A percentile compares a stretch with the other conserved stretches of the same genome.
phyloP scores from a whole-genome alignment of 164 flowering plant genomes.

The Nymphaea thermarum region DNA sequence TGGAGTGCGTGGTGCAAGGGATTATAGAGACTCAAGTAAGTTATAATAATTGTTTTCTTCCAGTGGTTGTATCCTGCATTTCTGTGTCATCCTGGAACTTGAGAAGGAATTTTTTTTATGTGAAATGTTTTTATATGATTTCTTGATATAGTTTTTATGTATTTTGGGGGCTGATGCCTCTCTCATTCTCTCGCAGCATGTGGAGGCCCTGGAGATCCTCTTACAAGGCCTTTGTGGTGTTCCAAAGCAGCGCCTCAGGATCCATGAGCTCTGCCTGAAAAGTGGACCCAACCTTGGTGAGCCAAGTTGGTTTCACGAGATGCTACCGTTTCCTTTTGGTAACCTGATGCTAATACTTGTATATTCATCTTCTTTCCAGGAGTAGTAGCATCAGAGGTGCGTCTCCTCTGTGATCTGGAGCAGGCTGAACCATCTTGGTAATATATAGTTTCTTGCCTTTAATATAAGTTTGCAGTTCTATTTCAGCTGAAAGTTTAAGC shows the following conservation, averaged over 20 bases:
- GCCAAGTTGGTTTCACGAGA: not conserved
- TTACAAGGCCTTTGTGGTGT: constrained; percentile 95
- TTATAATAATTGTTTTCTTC: not conserved
- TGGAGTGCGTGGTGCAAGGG: constrained; percentile 17
- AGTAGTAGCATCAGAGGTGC: constrained; percentile 65
- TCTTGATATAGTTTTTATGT: not conserved
- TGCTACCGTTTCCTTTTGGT: not conserved
- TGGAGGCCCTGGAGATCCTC: constrained; percentile 92
- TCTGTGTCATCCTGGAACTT: not conserved
- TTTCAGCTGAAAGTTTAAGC: too few relatives aligned
- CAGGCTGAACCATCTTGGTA: constrained; percentile 86
- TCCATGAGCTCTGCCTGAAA: constrained; percentile 85
- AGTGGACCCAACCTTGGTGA: constrained; percentile 81
- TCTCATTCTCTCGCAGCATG: constrained; percentile 49
- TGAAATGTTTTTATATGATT: not conserved
- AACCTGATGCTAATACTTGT: not conserved
- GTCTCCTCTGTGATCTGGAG: constrained; percentile 80
- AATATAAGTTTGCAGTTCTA: too few relatives aligned
- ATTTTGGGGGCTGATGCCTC: not conserved
- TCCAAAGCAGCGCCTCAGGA: constrained; percentile 59
- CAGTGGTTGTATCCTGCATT: not conserved
- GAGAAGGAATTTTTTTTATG: not conserved
- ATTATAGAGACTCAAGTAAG: constrained; percentile 19
- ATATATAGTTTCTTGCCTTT: not conserved
- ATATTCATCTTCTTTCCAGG: constrained; percentile 27